phyloP scores from a whole-genome alignment of 2,329 filamentous ascomycete species.

The Cyphellophora attinorum region DNA sequence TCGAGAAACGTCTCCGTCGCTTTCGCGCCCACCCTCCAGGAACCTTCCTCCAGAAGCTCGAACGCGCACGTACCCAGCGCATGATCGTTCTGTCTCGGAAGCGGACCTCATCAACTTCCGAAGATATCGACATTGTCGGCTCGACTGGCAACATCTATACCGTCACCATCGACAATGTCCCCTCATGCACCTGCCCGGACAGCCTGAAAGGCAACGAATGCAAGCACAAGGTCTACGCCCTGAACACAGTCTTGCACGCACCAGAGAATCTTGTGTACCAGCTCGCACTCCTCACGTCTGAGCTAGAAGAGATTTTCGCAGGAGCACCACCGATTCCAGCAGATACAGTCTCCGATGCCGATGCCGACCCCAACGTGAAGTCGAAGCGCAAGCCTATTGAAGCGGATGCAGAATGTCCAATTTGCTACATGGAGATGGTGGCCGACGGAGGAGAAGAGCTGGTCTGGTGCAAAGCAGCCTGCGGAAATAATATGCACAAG shows the following conservation, averaged over 20 bases:
- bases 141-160: conserved; percentile 54
- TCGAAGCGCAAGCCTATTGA: conserved; percentile 45
- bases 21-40: conserved; percentile 35
- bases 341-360: conserved; percentile 23
- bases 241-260: conserved; percentile 49
- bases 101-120: conserved; percentile 22
- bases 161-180: conserved; percentile 41
- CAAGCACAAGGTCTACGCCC: conserved; percentile 41
- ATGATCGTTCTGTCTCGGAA: conserved; percentile 42
- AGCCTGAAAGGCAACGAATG: conserved; percentile 48
- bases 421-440: conserved; percentile 51
- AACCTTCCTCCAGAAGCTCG: conserved; percentile 36
- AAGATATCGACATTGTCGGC: conserved; percentile 49
- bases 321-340: conserved; percentile 41
- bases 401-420: conserved; percentile 46
- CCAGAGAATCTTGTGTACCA: conserved; percentile 49
- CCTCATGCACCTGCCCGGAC: conserved; percentile 48
- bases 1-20: conserved; percentile 31
- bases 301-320: conserved; percentile 47
- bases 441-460: conserved; percentile 32
- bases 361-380: conserved; percentile 31
- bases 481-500: conserved; percentile 55
- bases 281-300: conserved; percentile 48
- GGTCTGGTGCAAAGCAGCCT: conserved; percentile 50
- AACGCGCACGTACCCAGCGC: conserved; percentile 39